phyloP scores from a whole-genome alignment of 148 eudicot species.

The Rhododendron ovatum region DNA sequence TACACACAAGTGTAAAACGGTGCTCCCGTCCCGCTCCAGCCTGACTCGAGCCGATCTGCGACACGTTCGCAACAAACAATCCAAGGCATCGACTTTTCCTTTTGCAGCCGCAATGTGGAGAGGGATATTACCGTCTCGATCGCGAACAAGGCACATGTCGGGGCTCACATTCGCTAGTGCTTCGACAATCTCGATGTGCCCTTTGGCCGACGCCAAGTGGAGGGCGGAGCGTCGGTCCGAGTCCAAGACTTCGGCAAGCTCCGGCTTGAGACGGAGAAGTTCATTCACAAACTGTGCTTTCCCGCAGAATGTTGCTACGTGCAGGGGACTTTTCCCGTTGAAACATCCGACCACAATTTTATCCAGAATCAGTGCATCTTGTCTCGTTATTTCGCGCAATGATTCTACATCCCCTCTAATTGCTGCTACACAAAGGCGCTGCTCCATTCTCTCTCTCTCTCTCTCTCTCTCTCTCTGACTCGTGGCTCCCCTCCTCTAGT shows the following conservation, averaged over 20 bases:
- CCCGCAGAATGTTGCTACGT: not conserved
- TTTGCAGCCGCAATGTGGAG: not conserved
- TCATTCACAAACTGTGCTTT: not conserved
- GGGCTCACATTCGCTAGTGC: not conserved
- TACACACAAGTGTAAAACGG: not conserved
- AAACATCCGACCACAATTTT: not conserved
- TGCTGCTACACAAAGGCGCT: too few species aligned
- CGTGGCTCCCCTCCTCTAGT: too few species aligned
- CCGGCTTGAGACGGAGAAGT: not conserved
- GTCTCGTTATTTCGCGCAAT: too few species aligned
- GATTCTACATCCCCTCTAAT: too few species aligned
- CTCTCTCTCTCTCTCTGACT: too few species aligned
- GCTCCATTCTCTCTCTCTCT: not conserved
- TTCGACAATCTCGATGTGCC: not conserved
- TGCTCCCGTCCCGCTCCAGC: not conserved
- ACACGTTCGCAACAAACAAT: not conserved
- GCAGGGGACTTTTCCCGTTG: not conserved
- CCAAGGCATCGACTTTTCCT: not conserved
- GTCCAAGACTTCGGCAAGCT: not conserved
- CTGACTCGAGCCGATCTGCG: not conserved
- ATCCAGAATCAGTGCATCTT: too few species aligned
- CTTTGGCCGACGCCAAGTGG: not conserved
- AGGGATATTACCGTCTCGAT: not conserved
- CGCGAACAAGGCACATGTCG: not conserved
- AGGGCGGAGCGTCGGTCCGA: not conserved